Percentiles rank a stretch among this genome's conserved stretches.
Conservation (phyloP, 164 flowering plant species). For the grape (Vitis vinifera) region ASM3070453v1 NC_081823.1:23071001-23071500, state of each 20-base stretch:
- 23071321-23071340: slow-evolving; percentile 79
- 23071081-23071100: slow-evolving; percentile 78
- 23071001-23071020: too few relatives aligned
- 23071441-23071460: slow-evolving; percentile 4
- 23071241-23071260: slow-evolving; percentile 83
- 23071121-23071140: slow-evolving; percentile 75
- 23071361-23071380: slow-evolving; percentile 71
- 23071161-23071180: slow-evolving; percentile 83
- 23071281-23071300: slow-evolving; percentile 93
- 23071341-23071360: slow-evolving; percentile 95
- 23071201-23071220: slow-evolving; percentile 74
- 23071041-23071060: slow-evolving; percentile 16
- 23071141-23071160: slow-evolving; percentile 95
- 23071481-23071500: slow-evolving; percentile 19
- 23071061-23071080: slow-evolving; percentile 26
- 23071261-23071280: slow-evolving; percentile 97
- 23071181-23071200: slow-evolving; percentile 96
- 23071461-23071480: slow-evolving; percentile 16
- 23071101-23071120: slow-evolving; percentile 78
- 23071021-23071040: too few relatives aligned
- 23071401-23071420: slow-evolving; percentile 80
- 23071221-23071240: slow-evolving; percentile 64
- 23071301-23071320: slow-evolving; percentile 82
- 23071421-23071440: slow-evolving; percentile 43
- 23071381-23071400: slow-evolving; percentile 63